phyloP scores from a whole-genome alignment of 2,329 filamentous ascomycete species.

The Diplodia sapinea region DNA sequence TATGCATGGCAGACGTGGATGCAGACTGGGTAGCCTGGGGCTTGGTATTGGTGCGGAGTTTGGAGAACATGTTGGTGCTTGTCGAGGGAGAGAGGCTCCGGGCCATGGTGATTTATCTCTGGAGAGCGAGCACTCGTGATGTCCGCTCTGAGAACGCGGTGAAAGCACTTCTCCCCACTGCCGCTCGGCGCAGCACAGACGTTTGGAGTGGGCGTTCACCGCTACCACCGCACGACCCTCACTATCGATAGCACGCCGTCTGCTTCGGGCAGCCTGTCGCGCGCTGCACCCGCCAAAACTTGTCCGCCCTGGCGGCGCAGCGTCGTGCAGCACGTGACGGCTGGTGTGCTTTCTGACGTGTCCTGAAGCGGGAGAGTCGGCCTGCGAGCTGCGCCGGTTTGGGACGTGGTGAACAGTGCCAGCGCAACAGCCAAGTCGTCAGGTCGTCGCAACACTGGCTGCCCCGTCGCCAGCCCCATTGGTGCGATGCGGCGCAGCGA shows the following conservation, averaged over 20 bases:
- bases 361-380: slow-evolving; percentile 10
- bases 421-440: slow-evolving; percentile 13
- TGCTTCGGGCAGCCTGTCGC: slow-evolving; percentile 25
- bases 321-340: neutral
- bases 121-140: slow-evolving; percentile 3
- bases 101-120: slow-evolving; percentile 20
- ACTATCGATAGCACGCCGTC: slow-evolving; percentile 13
- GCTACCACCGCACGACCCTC: neutral
- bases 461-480: slow-evolving; percentile 20
- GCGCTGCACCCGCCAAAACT: slow-evolving; percentile 2
- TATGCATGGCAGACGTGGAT: slow-evolving; percentile 8
- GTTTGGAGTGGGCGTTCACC: slow-evolving; percentile 18
- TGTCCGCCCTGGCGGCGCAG: neutral
- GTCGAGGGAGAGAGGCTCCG: neutral
- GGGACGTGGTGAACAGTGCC: slow-evolving; percentile 1
- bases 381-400: neutral
- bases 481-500: slow-evolving; percentile 10
- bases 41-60: slow-evolving; percentile 11
- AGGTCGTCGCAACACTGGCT: slow-evolving; percentile 20
- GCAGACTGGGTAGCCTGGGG: slow-evolving; percentile 2
- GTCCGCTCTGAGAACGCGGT: neutral
- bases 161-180: slow-evolving; percentile 9
- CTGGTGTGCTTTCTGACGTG: slow-evolving; percentile 10
- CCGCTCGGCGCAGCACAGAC: slow-evolving; percentile 17
- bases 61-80: slow-evolving; percentile 14